A percentile compares a stretch with the other conserved stretches of the same genome.
These are phyloP conservation scores for Acanthamoeba sp. DNA, from an alignment of 208 protist genomes.

Conservation along the genomic window DNA sequence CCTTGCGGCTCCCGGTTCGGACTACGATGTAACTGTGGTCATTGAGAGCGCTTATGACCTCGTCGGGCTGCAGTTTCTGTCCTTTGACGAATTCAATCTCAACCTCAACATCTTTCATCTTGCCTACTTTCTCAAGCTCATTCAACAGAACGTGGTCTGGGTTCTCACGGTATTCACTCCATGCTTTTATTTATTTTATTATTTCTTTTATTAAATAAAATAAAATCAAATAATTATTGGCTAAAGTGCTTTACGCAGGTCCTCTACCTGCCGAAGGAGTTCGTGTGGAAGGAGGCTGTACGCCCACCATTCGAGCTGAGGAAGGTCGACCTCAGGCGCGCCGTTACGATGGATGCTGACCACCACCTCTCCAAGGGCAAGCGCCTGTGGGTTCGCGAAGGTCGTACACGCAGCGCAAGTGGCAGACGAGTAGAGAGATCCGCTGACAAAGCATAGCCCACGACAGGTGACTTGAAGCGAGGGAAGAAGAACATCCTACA, in stretches of 20 bases:
- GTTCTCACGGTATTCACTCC: not conserved
- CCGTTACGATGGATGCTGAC: constrained; percentile 22
- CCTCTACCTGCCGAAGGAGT: constrained; percentile 8
- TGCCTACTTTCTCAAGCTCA: not conserved
- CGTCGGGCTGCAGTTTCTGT: not conserved
- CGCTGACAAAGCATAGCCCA: too few relatives aligned
- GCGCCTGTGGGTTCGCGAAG: constrained; percentile 40
- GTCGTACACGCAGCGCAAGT: too few relatives aligned
- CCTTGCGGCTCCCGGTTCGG: not conserved
- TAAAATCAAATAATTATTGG: not conserved
- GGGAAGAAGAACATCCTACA: constrained; percentile 55
- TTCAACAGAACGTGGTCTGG: constrained; percentile 31
- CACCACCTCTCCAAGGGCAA: constrained; percentile 64
- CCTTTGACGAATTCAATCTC: constrained; percentile 6
- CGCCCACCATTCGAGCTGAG: constrained; percentile 1
- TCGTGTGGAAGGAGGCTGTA: constrained; percentile 56
- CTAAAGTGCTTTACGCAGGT: not conserved
- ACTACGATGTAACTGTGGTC: constrained; percentile 43
- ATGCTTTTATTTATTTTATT: not conserved
- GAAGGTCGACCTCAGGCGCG: constrained; percentile 11
- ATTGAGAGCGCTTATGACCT: not conserved
- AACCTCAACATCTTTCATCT: constrained; percentile 63
- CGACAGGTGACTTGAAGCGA: not conserved
- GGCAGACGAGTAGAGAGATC: too few relatives aligned
- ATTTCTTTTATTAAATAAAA: not conserved